These are phyloP conservation scores for Kondoa malvinella DNA, from an alignment of 768 basidiomycete species.

Conservation along the genomic window DNA sequence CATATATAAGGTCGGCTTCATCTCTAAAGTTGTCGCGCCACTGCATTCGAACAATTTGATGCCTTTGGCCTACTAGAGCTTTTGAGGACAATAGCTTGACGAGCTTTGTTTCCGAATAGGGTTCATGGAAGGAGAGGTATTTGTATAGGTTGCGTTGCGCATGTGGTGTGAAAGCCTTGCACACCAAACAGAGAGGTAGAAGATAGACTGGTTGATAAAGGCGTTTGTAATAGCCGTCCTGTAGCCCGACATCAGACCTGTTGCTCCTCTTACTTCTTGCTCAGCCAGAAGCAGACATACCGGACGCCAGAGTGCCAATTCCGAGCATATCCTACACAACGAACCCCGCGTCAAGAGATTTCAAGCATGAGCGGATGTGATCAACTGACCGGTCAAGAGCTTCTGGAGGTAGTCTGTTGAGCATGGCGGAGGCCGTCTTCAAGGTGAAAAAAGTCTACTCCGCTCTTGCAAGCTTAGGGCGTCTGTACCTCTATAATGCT, in stretches of 20 bases:
- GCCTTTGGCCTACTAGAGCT: not conserved
- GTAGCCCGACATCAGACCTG: no score
- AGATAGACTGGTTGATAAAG: not conserved
- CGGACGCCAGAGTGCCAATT: not conserved
- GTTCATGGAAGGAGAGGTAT: not conserved
- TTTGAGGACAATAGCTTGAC: not conserved
- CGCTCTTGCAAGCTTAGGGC: no score
- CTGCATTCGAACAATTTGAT: not conserved
- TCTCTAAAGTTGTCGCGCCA: not conserved
- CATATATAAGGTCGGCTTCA: not conserved
- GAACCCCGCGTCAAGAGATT: not conserved
- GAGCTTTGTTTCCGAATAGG: not conserved
- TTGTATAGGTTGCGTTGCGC: not conserved
- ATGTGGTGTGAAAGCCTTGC: not conserved
- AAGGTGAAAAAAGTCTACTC: no score
- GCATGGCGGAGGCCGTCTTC: no score
- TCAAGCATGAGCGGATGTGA: no score
- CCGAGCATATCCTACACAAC: not conserved
- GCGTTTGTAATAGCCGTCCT: not conserved
- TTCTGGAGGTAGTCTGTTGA: no score
- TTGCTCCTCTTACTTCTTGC: no score
- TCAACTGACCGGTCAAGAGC: no score
- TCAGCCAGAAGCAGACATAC: not conserved
- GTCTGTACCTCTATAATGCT: no score
- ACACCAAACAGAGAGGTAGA: not conserved